These are phyloP conservation scores for Candida sithepensis DNA, from an alignment of 805 yeast species.

Conservation along the genomic window DNA sequence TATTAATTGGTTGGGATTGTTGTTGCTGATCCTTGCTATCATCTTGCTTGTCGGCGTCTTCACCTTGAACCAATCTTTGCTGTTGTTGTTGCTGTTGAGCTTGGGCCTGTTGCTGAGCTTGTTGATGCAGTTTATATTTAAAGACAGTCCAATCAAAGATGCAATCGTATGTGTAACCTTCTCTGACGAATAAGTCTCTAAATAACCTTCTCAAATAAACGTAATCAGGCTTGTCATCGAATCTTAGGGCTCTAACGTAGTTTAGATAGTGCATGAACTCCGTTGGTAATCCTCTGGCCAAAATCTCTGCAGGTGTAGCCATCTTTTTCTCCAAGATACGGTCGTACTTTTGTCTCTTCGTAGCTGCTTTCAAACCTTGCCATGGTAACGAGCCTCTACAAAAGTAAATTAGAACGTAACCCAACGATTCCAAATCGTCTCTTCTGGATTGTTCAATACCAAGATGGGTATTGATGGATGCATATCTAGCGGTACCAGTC, in stretches of 20 bases:
- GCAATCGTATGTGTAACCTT: slow-evolving; percentile 88
- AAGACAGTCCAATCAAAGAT: slow-evolving; percentile 96
- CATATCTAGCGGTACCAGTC: slow-evolving; percentile 97
- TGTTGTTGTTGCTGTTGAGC: slow-evolving; percentile 28
- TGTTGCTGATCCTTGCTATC: slow-evolving; percentile 9
- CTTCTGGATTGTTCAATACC: slow-evolving; percentile 97
- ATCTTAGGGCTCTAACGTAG: slow-evolving; percentile 84
- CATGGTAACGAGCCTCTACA: slow-evolving; percentile 96
- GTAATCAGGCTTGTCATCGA: slow-evolving; percentile 96
- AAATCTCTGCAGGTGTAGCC: slow-evolving; percentile 79
- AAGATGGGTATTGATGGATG: slow-evolving; percentile 90
- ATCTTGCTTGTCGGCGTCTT: slow-evolving; percentile 13
- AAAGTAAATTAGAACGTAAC: slow-evolving; percentile 90
- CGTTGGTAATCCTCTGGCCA: slow-evolving; percentile 87
- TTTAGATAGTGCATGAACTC: slow-evolving; percentile 86
- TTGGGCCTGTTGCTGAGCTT: slow-evolving; percentile 35
- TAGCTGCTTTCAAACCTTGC: slow-evolving; percentile 97
- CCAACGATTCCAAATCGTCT: slow-evolving; percentile 93
- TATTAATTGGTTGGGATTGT: slow-evolving; percentile 4
- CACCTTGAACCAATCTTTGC: slow-evolving; percentile 17
- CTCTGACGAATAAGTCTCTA: slow-evolving; percentile 83
- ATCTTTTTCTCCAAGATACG: slow-evolving; percentile 93
- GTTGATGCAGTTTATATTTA: slow-evolving; percentile 63
- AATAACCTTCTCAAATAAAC: slow-evolving; percentile 81
- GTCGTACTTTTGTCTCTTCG: slow-evolving; percentile 95